Evolutionary conservation across 352 stramenopile species (phyloP).

Genomic region (Blastocystis sp.): DNA sequence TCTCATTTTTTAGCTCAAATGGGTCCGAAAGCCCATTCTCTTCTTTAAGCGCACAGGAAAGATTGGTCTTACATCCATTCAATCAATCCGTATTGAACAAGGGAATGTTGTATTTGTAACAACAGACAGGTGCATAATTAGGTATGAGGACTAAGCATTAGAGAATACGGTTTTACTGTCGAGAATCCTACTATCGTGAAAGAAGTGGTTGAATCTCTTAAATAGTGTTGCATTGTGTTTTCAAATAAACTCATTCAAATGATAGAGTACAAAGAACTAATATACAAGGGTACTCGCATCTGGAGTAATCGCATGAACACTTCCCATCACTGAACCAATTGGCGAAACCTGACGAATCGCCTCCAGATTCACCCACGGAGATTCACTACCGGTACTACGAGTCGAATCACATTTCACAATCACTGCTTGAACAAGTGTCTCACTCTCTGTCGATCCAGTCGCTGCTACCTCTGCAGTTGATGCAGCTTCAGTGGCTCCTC

Average conservation of each 20-base stretch:
- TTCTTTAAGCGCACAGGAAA: background rate
- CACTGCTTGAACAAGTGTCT: background rate
- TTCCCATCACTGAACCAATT: background rate
- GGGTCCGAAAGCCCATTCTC: background rate
- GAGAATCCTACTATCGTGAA: background rate
- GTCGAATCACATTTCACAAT: background rate
- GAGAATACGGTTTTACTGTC: background rate
- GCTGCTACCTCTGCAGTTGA: background rate
- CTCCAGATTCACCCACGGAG: background rate
- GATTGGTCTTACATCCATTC: background rate
- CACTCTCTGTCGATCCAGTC: background rate
- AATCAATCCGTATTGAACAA: background rate
- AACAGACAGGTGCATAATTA: background rate
- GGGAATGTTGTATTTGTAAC: background rate
- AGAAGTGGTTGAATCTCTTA: background rate
- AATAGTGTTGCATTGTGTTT: background rate
- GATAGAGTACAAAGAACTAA: background rate
- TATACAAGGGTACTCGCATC: background rate
- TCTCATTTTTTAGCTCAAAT: background rate
- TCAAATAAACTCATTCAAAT: background rate
- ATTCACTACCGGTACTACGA: background rate
- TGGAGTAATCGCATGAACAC: background rate
- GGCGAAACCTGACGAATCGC: background rate
- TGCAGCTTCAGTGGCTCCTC: background rate
- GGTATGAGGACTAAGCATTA: background rate